These are phyloP conservation scores for Zoysia matrella DNA, from an alignment of 202 grass and related monocot genomes.

Conservation along the genomic window DNA sequence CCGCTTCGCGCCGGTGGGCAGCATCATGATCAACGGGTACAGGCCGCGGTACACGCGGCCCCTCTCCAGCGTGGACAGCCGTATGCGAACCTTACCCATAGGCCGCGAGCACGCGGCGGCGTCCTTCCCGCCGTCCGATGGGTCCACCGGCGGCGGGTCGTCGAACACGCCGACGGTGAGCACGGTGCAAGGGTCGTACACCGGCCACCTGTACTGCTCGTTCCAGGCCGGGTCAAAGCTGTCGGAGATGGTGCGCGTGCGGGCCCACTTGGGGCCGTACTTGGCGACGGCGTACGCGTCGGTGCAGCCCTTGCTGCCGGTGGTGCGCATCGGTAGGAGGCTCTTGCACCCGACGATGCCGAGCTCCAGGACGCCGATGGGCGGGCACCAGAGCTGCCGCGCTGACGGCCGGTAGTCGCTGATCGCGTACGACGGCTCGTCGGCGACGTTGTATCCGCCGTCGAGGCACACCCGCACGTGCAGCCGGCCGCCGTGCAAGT, in stretches of 20 bases:
- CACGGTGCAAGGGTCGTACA: constrained; percentile 92
- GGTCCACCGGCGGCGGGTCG: constrained; percentile 41
- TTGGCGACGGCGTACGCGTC: constrained; percentile 85
- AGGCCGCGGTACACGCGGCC: constrained; percentile 69
- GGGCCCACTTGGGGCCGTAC: constrained; percentile 91
- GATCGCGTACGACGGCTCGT: constrained; percentile 61
- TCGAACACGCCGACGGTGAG: constrained; percentile 92
- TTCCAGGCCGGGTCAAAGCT: constrained; percentile 92
- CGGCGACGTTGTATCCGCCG: constrained; percentile 86
- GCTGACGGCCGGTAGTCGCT: constrained; percentile 92
- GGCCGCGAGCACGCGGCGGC: constrained; percentile 44
- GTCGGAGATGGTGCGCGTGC: constrained; percentile 84
- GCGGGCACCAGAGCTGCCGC: constrained; percentile 79
- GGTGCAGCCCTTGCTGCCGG: constrained; percentile 78
- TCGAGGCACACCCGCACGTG: constrained; percentile 88
- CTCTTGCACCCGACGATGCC: constrained; percentile 78
- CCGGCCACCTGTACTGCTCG: constrained; percentile 97
- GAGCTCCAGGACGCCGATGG: constrained; percentile 74
- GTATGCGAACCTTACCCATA: constrained; percentile 84
- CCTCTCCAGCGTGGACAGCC: constrained; percentile 76
- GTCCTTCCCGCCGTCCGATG: constrained; percentile 40
- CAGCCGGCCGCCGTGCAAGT: constrained; percentile 60
- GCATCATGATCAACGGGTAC: constrained; percentile 77
- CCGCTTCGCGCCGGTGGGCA: constrained; percentile 75
- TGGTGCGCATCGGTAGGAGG: constrained; percentile 79